Evolutionary conservation across 2,329 filamentous ascomycete species (phyloP).

Genomic region (Neonectria ditissima): DNA sequence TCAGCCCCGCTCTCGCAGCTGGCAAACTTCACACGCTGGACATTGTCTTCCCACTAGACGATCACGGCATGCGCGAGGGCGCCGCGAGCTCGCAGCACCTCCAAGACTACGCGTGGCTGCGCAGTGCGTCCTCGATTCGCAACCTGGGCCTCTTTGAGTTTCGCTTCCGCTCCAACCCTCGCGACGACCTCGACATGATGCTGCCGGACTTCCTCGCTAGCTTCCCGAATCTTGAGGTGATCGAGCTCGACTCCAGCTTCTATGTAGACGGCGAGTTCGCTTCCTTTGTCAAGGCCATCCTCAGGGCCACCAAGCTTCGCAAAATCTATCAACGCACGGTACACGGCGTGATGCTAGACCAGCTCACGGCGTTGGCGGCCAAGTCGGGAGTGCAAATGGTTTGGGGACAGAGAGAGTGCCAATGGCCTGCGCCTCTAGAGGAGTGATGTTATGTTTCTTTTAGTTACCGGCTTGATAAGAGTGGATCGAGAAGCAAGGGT

Average conservation of each 20-base stretch:
- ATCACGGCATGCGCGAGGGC: slow-evolving; percentile 40
- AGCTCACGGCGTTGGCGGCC: slow-evolving; percentile 39
- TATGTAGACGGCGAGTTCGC: slow-evolving; percentile 48
- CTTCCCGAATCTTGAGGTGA: slow-evolving; percentile 52
- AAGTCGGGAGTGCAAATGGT: slow-evolving; percentile 45
- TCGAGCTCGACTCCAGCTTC: slow-evolving; percentile 50
- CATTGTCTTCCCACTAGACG: slow-evolving; percentile 50
- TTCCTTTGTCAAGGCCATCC: slow-evolving; percentile 45
- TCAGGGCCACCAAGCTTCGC: slow-evolving; percentile 48
- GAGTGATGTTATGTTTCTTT: neutral
- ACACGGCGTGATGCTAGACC: slow-evolving; percentile 48
- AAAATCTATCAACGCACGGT: slow-evolving; percentile 50
- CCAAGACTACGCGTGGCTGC: slow-evolving; percentile 50
- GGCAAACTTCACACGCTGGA: slow-evolving; percentile 51
- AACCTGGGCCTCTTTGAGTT: slow-evolving; percentile 52
- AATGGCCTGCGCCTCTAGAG: slow-evolving; percentile 49
- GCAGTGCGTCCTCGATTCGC: slow-evolving; percentile 49
- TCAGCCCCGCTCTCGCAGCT: slow-evolving; percentile 42
- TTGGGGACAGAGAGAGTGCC: slow-evolving; percentile 45
- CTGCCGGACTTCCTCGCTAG: slow-evolving; percentile 51
- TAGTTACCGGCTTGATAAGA: neutral
- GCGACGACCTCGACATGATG: slow-evolving; percentile 45
- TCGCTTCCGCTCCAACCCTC: slow-evolving; percentile 47
- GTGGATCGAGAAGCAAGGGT: too few species aligned
- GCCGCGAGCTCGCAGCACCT: slow-evolving; percentile 47